These are phyloP conservation scores for Berberis thunbergii DNA, from an alignment of 164 flowering plant genomes.

Conservation along the genomic window DNA sequence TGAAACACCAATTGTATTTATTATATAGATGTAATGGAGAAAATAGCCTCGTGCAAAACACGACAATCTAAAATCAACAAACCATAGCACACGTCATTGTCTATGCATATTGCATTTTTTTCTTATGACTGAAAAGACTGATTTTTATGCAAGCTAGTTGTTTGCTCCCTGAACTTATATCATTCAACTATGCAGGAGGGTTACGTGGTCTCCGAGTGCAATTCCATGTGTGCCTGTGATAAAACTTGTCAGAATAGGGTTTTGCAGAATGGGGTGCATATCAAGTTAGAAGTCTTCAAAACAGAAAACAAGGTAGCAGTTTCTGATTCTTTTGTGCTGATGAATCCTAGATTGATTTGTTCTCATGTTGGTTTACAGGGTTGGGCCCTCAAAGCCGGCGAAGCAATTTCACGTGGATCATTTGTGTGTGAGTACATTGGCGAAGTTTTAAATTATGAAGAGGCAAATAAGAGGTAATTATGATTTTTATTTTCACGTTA, in stretches of 20 bases:
- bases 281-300: conserved; percentile 76
- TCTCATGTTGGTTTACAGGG: conserved; percentile 43
- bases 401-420: conserved; percentile 65
- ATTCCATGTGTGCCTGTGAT: conserved; percentile 60
- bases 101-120: neutral
- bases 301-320: conserved; percentile 68
- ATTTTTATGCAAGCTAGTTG: neutral
- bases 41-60: too few relatives aligned
- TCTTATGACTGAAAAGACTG: neutral
- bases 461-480: conserved; percentile 53
- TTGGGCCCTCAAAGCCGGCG: conserved; percentile 91
- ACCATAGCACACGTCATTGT: neutral
- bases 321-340: neutral
- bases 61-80: too few relatives aligned
- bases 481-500: neutral
- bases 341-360: neutral
- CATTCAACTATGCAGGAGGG: conserved; percentile 56
- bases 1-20: too few relatives aligned
- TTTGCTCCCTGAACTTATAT: neutral
- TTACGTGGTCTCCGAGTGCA: conserved; percentile 90
- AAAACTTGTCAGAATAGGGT: conserved; percentile 75
- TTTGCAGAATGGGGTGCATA: conserved; percentile 81
- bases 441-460: conserved; percentile 56
- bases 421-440: conserved; percentile 89
- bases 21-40: too few relatives aligned